These are phyloP conservation scores for Pythium coloratum DNA, from an alignment of 352 stramenopile genomes.

Conservation along the genomic window DNA sequence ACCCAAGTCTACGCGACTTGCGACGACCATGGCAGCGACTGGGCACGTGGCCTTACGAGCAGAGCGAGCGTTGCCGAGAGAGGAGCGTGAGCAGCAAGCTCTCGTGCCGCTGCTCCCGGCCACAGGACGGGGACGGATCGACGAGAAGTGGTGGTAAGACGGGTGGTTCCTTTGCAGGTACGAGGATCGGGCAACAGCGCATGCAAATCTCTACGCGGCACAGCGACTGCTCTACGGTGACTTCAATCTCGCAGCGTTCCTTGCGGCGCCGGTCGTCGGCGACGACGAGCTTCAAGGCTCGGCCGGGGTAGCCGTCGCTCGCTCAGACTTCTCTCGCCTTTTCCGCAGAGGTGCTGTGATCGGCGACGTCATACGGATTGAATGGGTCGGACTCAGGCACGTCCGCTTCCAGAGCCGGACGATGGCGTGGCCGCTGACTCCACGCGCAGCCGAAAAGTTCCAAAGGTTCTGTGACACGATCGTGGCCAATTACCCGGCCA, in stretches of 20 bases:
- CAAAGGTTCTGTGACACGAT: background rate
- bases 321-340: background rate
- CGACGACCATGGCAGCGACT: background rate
- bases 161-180: background rate
- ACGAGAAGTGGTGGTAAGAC: background rate
- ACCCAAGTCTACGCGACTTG: background rate
- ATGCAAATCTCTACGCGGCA: background rate
- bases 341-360: background rate
- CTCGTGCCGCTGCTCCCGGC: background rate
- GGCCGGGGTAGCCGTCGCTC: no score
- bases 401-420: background rate
- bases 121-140: background rate
- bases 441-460: background rate
- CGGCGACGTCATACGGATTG: no score
- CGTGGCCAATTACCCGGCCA: slow-evolving; percentile 3
- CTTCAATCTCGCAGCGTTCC: background rate
- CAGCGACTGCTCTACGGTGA: background rate
- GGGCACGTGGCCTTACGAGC: no score
- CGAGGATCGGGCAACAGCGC: background rate
- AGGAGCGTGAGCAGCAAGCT: background rate
- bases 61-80: background rate
- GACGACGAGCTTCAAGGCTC: no score
- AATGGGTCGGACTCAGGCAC: background rate
- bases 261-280: no score
- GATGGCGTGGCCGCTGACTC: background rate